Evolutionary conservation across 2,329 filamentous ascomycete species (phyloP).

Genomic region (Pseudomassariella vexata): DNA sequence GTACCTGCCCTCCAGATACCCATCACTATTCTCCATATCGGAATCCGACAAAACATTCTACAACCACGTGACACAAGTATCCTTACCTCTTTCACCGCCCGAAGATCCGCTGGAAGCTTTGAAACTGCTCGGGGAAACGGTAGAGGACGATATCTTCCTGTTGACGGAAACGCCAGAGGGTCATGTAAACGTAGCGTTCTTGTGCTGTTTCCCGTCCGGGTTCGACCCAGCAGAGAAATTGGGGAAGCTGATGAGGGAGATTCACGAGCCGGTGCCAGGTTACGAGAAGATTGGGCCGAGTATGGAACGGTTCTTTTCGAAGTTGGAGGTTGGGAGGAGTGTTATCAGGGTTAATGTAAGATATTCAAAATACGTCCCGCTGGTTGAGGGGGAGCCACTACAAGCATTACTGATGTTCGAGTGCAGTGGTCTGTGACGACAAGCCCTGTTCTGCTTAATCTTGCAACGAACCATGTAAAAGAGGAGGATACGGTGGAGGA

Average conservation of each 20-base stretch:
- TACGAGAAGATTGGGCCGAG: conserved; percentile 49
- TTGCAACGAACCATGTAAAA: conserved; percentile 30
- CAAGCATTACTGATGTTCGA: not conserved
- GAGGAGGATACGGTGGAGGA: conserved; percentile 25
- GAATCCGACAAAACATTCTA: conserved; percentile 22
- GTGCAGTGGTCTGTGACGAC: conserved; percentile 44
- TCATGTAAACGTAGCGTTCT: conserved; percentile 40
- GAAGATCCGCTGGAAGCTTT: conserved; percentile 25
- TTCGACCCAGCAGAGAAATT: conserved; percentile 47
- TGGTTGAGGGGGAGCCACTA: not conserved
- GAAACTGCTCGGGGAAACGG: conserved; percentile 37
- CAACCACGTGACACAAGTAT: conserved; percentile 32
- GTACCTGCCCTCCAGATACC: conserved; percentile 44
- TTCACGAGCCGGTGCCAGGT: conserved; percentile 46
- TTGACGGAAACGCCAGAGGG: conserved; percentile 34
- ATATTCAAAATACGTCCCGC: too few species aligned
- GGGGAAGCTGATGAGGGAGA: conserved; percentile 39
- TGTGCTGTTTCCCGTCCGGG: conserved; percentile 47
- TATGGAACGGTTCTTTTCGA: conserved; percentile 49
- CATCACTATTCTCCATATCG: conserved; percentile 41
- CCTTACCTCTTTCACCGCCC: conserved; percentile 11
- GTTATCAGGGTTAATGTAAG: conserved; percentile 46
- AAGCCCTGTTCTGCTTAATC: conserved; percentile 33
- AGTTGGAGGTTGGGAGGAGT: conserved; percentile 39
- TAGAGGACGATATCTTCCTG: conserved; percentile 52